Evolutionary conservation across 2,329 filamentous ascomycete genomes (phyloP).

Genomic region (Colletotrichum sojae): DNA sequence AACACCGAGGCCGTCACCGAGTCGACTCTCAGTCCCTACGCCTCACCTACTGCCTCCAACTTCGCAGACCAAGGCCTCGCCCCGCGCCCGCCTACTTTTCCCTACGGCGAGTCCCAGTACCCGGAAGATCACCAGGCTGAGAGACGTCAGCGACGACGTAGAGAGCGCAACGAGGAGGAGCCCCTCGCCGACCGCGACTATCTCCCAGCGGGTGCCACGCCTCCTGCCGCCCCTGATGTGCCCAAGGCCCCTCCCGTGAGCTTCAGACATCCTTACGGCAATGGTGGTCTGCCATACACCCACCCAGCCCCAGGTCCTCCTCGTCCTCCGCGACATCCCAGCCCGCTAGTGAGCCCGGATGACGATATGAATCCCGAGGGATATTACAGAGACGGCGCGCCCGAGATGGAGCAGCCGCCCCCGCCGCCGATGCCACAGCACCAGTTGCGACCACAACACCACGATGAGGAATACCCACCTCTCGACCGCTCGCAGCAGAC

Average conservation of each 20-base stretch:
- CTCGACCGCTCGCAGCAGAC: constrained; percentile 48
- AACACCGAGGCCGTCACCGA: constrained; percentile 69
- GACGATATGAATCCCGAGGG: constrained; percentile 50
- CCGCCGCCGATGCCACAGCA: constrained; percentile 48
- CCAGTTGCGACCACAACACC: constrained; percentile 27
- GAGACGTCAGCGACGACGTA: constrained; percentile 59
- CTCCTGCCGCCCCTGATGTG: constrained; percentile 71
- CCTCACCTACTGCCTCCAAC: constrained; percentile 67
- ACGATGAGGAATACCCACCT: constrained; percentile 43
- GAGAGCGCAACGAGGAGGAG: constrained; percentile 50
- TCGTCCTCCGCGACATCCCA: constrained; percentile 46
- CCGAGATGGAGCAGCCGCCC: constrained; percentile 36
- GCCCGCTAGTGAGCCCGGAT: constrained; percentile 41
- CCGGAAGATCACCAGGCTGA: constrained; percentile 59
- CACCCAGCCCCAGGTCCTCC: constrained; percentile 48
- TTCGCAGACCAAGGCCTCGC: constrained; percentile 68
- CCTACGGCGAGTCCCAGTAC: constrained; percentile 60
- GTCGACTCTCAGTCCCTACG: constrained; percentile 71
- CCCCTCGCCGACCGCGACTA: constrained; percentile 50
- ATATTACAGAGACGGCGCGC: constrained; percentile 47
- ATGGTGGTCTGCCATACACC: constrained; percentile 48
- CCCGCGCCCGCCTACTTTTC: constrained; percentile 71
- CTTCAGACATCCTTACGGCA: constrained; percentile 66
- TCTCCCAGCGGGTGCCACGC: constrained; percentile 52
- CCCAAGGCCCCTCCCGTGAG: constrained; percentile 71